Percentiles rank a stretch among this genome's conserved stretches.
Evolutionary conservation across 2,329 filamentous ascomycete genomes (phyloP).

Genomic region (Ascochyta rabiei): DNA sequence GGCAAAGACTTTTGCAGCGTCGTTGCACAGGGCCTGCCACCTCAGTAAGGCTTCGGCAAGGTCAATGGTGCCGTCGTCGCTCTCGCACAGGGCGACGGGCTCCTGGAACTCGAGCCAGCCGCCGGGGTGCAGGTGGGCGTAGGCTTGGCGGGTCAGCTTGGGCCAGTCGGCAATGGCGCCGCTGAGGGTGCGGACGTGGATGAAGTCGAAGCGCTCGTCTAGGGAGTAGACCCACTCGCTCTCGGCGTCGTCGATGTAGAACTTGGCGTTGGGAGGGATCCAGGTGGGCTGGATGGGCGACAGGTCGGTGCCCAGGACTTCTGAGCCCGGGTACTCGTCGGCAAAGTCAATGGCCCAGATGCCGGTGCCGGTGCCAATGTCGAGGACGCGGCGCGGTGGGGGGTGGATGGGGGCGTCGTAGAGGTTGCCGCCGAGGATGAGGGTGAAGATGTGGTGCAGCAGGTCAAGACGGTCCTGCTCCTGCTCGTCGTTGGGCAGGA

Average conservation of each 20-base stretch:
- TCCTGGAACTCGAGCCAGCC: constrained; percentile 48
- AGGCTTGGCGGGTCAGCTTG: constrained; percentile 31
- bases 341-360: constrained; percentile 51
- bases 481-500: constrained; percentile 47
- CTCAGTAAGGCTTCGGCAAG: constrained; percentile 27
- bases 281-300: constrained; percentile 48
- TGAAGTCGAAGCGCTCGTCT: constrained; percentile 45
- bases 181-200: constrained; percentile 41
- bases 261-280: constrained; percentile 49
- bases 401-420: constrained; percentile 39
- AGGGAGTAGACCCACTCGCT: constrained; percentile 45
- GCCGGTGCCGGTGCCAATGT: constrained; percentile 50
- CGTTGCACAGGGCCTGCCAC: constrained; percentile 41
- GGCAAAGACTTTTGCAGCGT: constrained; percentile 33
- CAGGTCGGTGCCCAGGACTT: constrained; percentile 48
- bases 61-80: constrained; percentile 41
- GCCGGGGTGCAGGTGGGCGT: constrained; percentile 37
- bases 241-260: constrained; percentile 52
- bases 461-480: constrained; percentile 49
- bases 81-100: constrained; percentile 39
- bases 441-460: constrained; percentile 47
- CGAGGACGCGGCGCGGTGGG: constrained; percentile 36
- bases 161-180: constrained; percentile 45
- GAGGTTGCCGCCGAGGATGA: constrained; percentile 46
- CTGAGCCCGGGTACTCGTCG: constrained; percentile 41